Evolutionary conservation across 805 yeast species (phyloP), one percentile per base, ranked within the genome.

Genomic region (Diddensiella transvaalensis): DNA sequence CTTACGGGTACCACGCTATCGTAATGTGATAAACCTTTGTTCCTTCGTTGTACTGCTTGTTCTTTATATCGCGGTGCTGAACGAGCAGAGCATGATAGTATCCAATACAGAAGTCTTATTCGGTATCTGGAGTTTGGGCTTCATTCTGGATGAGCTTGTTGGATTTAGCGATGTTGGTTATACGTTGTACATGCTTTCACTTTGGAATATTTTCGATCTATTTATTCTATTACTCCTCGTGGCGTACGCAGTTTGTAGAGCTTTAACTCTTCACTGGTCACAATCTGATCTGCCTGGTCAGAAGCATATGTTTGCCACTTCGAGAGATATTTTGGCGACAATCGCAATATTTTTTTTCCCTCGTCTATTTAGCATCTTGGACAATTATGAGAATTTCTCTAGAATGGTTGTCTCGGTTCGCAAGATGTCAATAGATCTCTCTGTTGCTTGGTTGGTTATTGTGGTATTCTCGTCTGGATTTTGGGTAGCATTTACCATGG

Each of bases 131-230:
- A 72, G 74, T 2, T 49, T 76, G 21, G 76, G 75, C 42, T 73
- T 74, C 55, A 73, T 74, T 40, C 57, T 75, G 36, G 82, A 77
- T 50, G 75, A 75, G 50, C 43, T 74, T 15, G 61, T 69, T 42
- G 76, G 73, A 46, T 56, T 76, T 32, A 58, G 61, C 15, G 71
- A 70, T 42, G 76, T 77, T 5, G 78, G 79, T 46, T 67, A 64
- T 51, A 65, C 65, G 32, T 72, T 76, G 18, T 68, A 76, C 50
- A 73, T 70, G 44, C 67, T 74, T 55, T 72, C 78, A 17, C 61
- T 78, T n/a, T 78, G 83, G 83, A 76, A 75, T 37, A 65, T 74
- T 50, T 63, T 76, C 47, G 83, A 78, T 53, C 63, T 74, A 36
- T 57, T 67, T 22, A 67, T 77, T 5, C 60, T 73, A 30, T 42